Conservation (phyloP, 371 early-diverging fungal species). For the Lichtheimia corymbifera region DNA sequence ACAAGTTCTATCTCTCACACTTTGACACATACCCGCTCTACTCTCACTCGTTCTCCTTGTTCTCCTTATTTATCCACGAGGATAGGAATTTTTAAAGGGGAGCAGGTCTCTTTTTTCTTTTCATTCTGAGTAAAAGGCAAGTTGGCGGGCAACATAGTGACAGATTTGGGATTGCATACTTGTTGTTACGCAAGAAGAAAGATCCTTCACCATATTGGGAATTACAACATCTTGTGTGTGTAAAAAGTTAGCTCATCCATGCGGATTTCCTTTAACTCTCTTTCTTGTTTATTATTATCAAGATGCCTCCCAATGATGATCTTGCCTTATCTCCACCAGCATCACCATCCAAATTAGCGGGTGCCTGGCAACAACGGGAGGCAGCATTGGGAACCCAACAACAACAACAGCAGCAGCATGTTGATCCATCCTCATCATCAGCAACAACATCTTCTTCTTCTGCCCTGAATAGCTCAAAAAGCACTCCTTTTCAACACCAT, state of each 20-base stretch:
- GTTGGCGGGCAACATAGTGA: not conserved
- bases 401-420: not conserved
- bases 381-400: slow-evolving; percentile 2
- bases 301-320: slow-evolving; percentile 6
- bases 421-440: slow-evolving; percentile 2
- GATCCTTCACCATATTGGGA: slow-evolving; percentile 17
- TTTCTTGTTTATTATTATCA: slow-evolving; percentile 1
- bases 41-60: too few relatives aligned
- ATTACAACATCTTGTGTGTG: slow-evolving; percentile 4
- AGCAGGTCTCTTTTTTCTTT: too few relatives aligned
- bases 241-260: slow-evolving; percentile 7
- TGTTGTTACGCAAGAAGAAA: slow-evolving; percentile 17
- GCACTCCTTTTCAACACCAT: slow-evolving; percentile 33
- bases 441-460: slow-evolving; percentile 3
- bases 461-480: slow-evolving; percentile 28
- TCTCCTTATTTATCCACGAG: too few relatives aligned
- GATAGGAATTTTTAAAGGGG: too few relatives aligned
- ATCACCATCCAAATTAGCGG: slow-evolving; percentile 32
- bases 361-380: slow-evolving; percentile 38
- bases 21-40: too few relatives aligned
- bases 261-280: not conserved
- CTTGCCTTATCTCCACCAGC: not conserved
- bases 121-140: not conserved
- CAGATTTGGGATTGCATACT: not conserved
- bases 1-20: too few relatives aligned